Percentiles rank a stretch among this genome's conserved stretches.
These are phyloP conservation scores for Rutidosis leptorrhynchoides DNA, from an alignment of 129 eudicot species.

Conservation along the genomic window DNA sequence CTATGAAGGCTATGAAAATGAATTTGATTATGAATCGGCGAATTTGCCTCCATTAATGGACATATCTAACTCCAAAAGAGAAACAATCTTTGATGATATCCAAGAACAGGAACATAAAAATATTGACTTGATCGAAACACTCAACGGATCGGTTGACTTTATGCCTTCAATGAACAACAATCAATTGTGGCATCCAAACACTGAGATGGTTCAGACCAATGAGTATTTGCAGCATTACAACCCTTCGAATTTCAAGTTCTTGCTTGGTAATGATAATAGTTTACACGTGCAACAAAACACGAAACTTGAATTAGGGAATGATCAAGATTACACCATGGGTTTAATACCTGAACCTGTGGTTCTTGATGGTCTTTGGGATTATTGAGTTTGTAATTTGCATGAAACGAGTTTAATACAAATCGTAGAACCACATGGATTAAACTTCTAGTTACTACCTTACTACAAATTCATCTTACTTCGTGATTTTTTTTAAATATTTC, in stretches of 20 bases:
- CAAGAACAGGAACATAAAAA: constrained; percentile 41
- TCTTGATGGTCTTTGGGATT: constrained; percentile 62
- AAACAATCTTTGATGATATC: constrained; percentile 35
- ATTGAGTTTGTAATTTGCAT: constrained; percentile 31
- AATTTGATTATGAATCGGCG: constrained; percentile 22
- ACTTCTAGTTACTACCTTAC: background rate
- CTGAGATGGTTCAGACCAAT: constrained; percentile 26
- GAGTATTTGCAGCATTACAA: constrained; percentile 35
- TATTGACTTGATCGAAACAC: constrained; percentile 18
- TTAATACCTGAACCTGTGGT: constrained; percentile 39
- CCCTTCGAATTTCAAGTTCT: constrained; percentile 39
- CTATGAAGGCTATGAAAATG: constrained; percentile 10
- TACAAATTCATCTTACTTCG: background rate
- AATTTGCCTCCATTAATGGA: constrained; percentile 58
- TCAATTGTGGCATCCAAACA: constrained; percentile 10
- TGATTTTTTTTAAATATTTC: constrained; percentile 8
- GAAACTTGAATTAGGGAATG: constrained; percentile 27
- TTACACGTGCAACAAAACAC: constrained; percentile 16
- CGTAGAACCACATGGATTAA: background rate
- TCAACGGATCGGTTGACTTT: constrained; percentile 6
- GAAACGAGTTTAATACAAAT: constrained; percentile 3
- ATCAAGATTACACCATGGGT: constrained; percentile 33
- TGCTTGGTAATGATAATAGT: constrained; percentile 35
- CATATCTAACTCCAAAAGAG: constrained; percentile 32
- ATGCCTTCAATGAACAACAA: constrained; percentile 14